phyloP scores from a whole-genome alignment of 768 basidiomycete genomes.

The Suillus ampliporus region DNA sequence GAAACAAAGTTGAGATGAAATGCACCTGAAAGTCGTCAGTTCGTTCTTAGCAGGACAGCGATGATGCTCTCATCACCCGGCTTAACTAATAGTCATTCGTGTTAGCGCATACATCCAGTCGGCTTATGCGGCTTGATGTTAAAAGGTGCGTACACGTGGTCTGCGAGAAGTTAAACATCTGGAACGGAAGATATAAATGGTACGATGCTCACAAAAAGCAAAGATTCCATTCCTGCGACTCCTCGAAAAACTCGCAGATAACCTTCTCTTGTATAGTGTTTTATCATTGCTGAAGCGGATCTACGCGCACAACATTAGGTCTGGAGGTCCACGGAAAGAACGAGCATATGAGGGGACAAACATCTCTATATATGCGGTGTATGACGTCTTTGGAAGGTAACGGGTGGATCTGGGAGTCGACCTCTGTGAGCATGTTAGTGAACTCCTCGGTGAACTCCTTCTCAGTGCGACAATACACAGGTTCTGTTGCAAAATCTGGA shows the following conservation, averaged over 20 bases:
- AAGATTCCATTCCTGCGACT: conserved; percentile 91
- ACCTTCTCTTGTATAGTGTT: conserved; percentile 89
- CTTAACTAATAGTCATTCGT: conserved; percentile 51
- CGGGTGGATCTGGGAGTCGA: conserved; percentile 84
- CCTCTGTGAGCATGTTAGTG: conserved; percentile 65
- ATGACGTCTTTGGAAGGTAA: conserved; percentile 91
- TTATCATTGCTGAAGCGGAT: conserved; percentile 92
- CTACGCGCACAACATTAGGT: conserved; percentile 39
- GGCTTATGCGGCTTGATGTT: background rate
- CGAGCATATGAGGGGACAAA: background rate
- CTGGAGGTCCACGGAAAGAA: background rate
- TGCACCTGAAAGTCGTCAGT: conserved; percentile 73
- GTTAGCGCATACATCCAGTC: background rate
- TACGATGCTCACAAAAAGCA: conserved; percentile 70
- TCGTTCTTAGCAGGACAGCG: conserved; percentile 83
- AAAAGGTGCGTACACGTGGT: conserved; percentile 1
- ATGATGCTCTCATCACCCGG: conserved; percentile 72
- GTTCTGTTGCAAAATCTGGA: conserved; percentile 23
- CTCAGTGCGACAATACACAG: conserved; percentile 60
- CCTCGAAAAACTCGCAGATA: conserved; percentile 86
- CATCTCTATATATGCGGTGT: conserved; percentile 43
- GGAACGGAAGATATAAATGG: background rate
- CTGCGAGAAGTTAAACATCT: background rate
- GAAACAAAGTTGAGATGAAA: background rate
- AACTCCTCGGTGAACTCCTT: conserved; percentile 85